Percentiles rank a stretch among this genome's conserved stretches.
Conservation (phyloP, 2,329 filamentous ascomycete species). For the Metarhizium rileyi region DNA sequence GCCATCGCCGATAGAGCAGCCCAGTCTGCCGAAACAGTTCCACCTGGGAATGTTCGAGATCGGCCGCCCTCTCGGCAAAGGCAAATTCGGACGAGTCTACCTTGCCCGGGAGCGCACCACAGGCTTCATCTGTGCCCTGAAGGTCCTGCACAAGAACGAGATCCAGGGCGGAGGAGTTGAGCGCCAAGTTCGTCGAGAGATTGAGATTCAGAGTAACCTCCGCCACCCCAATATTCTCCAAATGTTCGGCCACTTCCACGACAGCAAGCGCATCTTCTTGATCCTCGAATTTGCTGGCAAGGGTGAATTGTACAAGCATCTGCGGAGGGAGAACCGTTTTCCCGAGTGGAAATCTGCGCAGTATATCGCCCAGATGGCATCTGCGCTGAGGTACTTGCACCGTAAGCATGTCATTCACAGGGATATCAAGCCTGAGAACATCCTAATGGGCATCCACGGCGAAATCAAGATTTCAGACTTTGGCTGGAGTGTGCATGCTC, state of each 20-base stretch:
- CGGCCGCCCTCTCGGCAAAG: slow-evolving; percentile 61
- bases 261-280: slow-evolving; percentile 60
- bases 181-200: slow-evolving; percentile 62
- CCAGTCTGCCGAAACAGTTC: slow-evolving; percentile 7
- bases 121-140: slow-evolving; percentile 62
- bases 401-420: slow-evolving; percentile 23
- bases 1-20: neutral
- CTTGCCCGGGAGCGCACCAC: slow-evolving; percentile 56
- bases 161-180: slow-evolving; percentile 57
- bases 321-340: slow-evolving; percentile 56
- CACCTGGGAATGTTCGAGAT: slow-evolving; percentile 61
- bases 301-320: slow-evolving; percentile 63
- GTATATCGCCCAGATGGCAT: slow-evolving; percentile 64
- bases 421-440: slow-evolving; percentile 26
- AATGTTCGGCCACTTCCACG: slow-evolving; percentile 63
- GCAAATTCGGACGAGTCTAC: slow-evolving; percentile 65
- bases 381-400: slow-evolving; percentile 20
- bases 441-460: slow-evolving; percentile 66
- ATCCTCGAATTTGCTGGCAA: slow-evolving; percentile 58
- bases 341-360: slow-evolving; percentile 60
- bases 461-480: slow-evolving; percentile 99
- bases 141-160: slow-evolving; percentile 62
- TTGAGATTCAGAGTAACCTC: slow-evolving; percentile 64
- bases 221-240: slow-evolving; percentile 56
- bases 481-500: slow-evolving; percentile 95